Percentiles rank a stretch among this genome's conserved stretches.
Conservation (phyloP, 2,329 filamentous ascomycete species). For the Xylariaceae sp. region DNA sequence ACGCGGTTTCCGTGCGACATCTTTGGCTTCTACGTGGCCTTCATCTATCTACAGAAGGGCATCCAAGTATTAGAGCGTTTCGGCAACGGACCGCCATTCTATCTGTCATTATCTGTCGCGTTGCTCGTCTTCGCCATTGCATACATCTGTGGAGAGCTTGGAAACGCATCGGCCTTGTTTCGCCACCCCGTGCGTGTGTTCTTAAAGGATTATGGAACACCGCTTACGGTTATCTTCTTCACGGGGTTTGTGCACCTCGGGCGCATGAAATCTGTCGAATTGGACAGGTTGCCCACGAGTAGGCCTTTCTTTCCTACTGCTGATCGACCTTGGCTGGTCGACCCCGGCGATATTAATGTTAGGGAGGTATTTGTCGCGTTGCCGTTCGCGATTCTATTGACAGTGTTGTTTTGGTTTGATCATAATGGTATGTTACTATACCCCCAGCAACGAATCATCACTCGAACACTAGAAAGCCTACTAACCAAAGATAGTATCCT, state of each 20-base stretch:
- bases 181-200: constrained; percentile 74
- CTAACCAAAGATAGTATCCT: constrained; percentile 58
- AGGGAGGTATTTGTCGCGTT: constrained; percentile 77
- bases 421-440: constrained; percentile 64
- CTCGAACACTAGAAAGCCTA: constrained; percentile 1
- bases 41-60: constrained; percentile 88
- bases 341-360: constrained; percentile 75
- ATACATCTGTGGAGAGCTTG: constrained; percentile 71
- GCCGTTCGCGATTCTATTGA: constrained; percentile 81
- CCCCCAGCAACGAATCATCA: neutral
- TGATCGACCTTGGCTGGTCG: constrained; percentile 72
- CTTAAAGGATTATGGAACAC: constrained; percentile 85
- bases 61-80: constrained; percentile 80
- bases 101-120: constrained; percentile 74
- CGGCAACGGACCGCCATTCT: constrained; percentile 65
- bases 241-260: constrained; percentile 86
- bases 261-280: constrained; percentile 68
- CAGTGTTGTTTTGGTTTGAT: constrained; percentile 85
- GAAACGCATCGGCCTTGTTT: constrained; percentile 68
- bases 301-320: constrained; percentile 76
- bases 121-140: constrained; percentile 75
- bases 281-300: constrained; percentile 72
- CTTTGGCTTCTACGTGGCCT: constrained; percentile 90
- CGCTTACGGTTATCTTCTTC: constrained; percentile 80
- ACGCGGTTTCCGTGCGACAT: constrained; percentile 91